phyloP scores from a whole-genome alignment of 495 filamentous ascomycete species.

The Hypoxylon rickii region DNA sequence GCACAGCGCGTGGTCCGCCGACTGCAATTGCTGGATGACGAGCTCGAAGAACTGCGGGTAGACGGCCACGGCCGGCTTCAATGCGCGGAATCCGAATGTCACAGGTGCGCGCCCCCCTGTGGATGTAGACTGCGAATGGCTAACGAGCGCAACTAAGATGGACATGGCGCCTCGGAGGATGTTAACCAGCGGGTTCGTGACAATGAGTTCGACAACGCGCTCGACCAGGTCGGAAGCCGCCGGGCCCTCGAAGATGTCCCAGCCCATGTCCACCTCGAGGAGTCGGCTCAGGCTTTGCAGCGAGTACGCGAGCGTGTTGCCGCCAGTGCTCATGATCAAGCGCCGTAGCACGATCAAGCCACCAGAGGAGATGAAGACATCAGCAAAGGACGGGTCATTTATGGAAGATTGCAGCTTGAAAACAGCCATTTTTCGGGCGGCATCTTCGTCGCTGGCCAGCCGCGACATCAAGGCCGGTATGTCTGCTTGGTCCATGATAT shows the following conservation, averaged over 20 bases:
- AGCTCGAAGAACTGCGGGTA: conserved; percentile 95
- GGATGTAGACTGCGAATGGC: conserved; percentile 67
- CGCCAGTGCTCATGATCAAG: conserved; percentile 78
- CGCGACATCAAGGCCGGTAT: conserved; percentile 60
- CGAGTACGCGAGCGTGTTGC: conserved; percentile 95
- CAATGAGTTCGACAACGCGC: conserved; percentile 89
- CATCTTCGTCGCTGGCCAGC: conserved; percentile 70
- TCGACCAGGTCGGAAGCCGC: conserved; percentile 58
- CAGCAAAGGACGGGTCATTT: conserved; percentile 94
- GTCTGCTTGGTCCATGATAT: conserved; percentile 57
- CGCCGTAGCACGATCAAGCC: conserved; percentile 80
- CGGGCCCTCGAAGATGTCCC: conserved; percentile 72
- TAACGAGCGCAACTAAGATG: conserved; percentile 89
- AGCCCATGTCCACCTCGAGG: conserved; percentile 95
- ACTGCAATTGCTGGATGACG: conserved; percentile 84
- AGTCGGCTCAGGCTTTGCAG: conserved; percentile 83
- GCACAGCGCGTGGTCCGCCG: conserved; percentile 94
- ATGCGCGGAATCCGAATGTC: conserved; percentile 80
- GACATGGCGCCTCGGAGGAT: conserved; percentile 96
- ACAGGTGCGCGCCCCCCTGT: conserved; percentile 50
- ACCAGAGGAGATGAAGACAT: conserved; percentile 89
- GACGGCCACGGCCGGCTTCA: conserved; percentile 88
- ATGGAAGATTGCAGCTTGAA: conserved; percentile 96
- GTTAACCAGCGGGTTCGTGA: conserved; percentile 95
- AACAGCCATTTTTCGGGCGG: conserved; percentile 96